Evolutionary conservation across 257 asterid species (phyloP).

Genomic region (Buddleja alternifolia): DNA sequence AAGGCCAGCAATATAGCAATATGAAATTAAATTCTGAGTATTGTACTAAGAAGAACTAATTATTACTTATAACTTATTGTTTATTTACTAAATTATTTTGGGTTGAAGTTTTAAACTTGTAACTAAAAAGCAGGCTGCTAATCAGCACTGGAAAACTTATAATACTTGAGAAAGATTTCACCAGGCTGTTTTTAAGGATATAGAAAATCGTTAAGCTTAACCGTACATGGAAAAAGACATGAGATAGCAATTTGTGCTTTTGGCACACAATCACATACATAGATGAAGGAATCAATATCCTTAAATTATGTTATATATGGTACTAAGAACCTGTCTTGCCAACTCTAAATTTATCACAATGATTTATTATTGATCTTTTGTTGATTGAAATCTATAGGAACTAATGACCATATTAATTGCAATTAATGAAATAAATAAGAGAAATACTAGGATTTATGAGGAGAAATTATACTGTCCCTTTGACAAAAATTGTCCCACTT

Average conservation of each 20-base stretch:
- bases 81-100: no score
- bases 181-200: background rate
- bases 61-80: background rate
- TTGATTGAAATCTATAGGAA: no score
- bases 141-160: background rate
- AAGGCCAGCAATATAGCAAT: background rate
- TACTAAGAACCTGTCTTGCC: no score
- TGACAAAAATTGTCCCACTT: no score
- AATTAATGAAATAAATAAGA: no score
- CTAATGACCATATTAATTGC: background rate
- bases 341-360: no score
- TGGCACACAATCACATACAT: background rate
- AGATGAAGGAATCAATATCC: background rate
- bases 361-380: background rate
- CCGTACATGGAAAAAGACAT: background rate
- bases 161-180: background rate
- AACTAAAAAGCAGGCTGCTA: background rate
- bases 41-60: no score
- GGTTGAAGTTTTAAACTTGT: no score
- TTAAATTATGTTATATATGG: no score
- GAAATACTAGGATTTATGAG: background rate
- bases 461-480: no score
- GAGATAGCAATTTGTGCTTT: background rate
- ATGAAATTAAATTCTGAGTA: no score
- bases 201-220: background rate